Evolutionary conservation across 225 moss, liverwort and hornwort species (phyloP).

Genomic region (Bryum argenteum): DNA sequence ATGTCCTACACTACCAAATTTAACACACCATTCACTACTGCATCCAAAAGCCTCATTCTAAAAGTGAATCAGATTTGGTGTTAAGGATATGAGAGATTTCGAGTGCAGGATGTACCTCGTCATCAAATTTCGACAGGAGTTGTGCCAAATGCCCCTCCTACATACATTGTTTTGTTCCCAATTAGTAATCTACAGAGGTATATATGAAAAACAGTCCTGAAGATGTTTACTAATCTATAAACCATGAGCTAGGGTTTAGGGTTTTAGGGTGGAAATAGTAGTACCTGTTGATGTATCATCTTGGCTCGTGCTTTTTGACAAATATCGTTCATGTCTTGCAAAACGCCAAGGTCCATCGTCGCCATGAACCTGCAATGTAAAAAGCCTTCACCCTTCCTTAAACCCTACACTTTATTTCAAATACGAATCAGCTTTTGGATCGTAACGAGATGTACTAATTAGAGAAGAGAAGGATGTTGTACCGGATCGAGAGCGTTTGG

Average conservation of each 20-base stretch:
- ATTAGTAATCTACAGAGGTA: background rate
- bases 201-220: background rate
- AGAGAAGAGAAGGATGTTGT: background rate
- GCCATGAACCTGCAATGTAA: slow-evolving; percentile 57
- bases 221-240: too few species aligned
- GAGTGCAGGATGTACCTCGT: slow-evolving; percentile 46
- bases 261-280: background rate
- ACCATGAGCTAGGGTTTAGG: too few species aligned
- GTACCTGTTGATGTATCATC: slow-evolving; percentile 71
- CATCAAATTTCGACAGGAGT: slow-evolving; percentile 57
- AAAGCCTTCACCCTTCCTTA: too few species aligned
- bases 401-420: too few species aligned
- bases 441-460: too few species aligned
- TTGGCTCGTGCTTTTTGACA: slow-evolving; percentile 69
- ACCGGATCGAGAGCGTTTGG: slow-evolving; percentile 66
- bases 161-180: slow-evolving; percentile 4
- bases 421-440: too few species aligned
- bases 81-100: slow-evolving; percentile 2
- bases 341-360: slow-evolving; percentile 73
- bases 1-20: too few species aligned
- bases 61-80: background rate
- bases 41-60: background rate
- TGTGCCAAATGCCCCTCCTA: slow-evolving; percentile 59
- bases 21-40: too few species aligned
- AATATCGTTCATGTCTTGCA: slow-evolving; percentile 71